Evolutionary conservation across 1,284 basidiomycete species (phyloP), one percentile per base, ranked within the genome.

Genomic region (Phylloporus gajari): DNA sequence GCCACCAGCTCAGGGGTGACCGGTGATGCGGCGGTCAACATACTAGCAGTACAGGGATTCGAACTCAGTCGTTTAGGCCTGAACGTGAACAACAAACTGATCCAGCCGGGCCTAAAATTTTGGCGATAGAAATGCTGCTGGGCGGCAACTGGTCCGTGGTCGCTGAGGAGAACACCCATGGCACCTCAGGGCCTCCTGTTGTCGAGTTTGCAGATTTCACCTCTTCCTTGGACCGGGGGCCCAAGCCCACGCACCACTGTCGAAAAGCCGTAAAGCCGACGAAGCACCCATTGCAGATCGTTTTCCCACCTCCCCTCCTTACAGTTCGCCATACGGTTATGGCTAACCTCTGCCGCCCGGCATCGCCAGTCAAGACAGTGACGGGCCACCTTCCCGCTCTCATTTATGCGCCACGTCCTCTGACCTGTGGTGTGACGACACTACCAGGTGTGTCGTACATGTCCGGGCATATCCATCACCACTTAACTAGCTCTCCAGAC

Each of bases 91-190:
- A n/a, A n/a, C n/a, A n/a, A n/a, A n/a, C n/a, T n/a, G n/a, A n/a
- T n/a, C n/a, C n/a, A n/a, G n/a, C n/a, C n/a, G n/a, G n/a, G n/a
- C n/a, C n/a, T n/a, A n/a, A n/a, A n/a, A n/a, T n/a, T n/a, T n/a
- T n/a, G n/a, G n/a, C n/a, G n/a, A n/a, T n/a, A n/a, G n/a, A n/a
- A n/a, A n/a, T n/a, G n/a, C n/a, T n/a, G n/a, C n/a, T n/a, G n/a
- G n/a, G n/a, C 53, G 86, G 87, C 25, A 88, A 90, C 77, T 95
- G 94, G 94, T 92, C 93, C 13, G 93, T 94, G 89, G 92, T 94
- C n/a, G 87, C 89, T n/a, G 91, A 91, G 67, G 91, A 94, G 80
- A 87, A 83, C 40, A 84, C 83, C 35, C 87, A 90, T 74, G 91
- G 88, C 30, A 83, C 86, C 65, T 87, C 88, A 7, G 88, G 90